Conservation (phyloP, 768 basidiomycete genomes). For the Lactarius evosmus region DNA sequence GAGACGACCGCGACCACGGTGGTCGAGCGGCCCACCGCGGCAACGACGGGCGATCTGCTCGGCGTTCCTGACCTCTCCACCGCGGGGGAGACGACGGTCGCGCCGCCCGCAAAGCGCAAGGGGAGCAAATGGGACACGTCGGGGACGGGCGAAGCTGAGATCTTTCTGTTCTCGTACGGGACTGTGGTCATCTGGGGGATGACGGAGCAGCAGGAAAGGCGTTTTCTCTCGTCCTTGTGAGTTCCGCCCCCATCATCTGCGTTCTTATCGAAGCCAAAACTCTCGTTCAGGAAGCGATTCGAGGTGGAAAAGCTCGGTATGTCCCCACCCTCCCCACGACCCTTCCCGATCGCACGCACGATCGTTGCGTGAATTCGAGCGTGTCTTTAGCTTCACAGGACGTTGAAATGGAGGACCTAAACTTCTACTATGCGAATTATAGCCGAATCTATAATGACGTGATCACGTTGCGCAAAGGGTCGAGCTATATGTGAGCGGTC, state of each 20-base stretch:
- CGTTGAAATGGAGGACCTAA: conserved; percentile 94
- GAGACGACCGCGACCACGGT: conserved; percentile 27
- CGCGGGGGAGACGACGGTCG: conserved; percentile 15
- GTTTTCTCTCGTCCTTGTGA: conserved; percentile 88
- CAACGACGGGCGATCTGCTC: conserved; percentile 63
- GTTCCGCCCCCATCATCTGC: conserved; percentile 34
- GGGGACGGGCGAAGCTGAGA: conserved; percentile 67
- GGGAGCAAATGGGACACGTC: conserved; percentile 62
- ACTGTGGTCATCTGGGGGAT: conserved; percentile 98
- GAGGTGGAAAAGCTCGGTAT: conserved; percentile 83
- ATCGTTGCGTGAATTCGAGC: conserved; percentile 10
- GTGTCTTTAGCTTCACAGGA: conserved; percentile 67
- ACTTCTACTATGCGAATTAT: conserved; percentile 96
- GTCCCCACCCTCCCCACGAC: conserved; percentile 31
- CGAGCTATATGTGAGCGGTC: conserved; percentile 82
- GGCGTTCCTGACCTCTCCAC: conserved; percentile 63
- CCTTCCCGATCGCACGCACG: conserved; percentile 11
- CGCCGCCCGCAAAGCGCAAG: conserved; percentile 45
- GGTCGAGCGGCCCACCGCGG: conserved; percentile 24
- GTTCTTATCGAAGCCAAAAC: background rate
- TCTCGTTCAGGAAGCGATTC: conserved; percentile 75
- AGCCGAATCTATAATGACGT: conserved; percentile 98
- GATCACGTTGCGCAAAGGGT: conserved; percentile 90
- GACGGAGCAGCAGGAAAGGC: conserved; percentile 88
- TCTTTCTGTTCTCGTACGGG: conserved; percentile 92